Evolutionary conservation across 2,329 filamentous ascomycete species (phyloP), one percentile per base, ranked within the genome.

Genomic region (Aspergillus fructus): DNA sequence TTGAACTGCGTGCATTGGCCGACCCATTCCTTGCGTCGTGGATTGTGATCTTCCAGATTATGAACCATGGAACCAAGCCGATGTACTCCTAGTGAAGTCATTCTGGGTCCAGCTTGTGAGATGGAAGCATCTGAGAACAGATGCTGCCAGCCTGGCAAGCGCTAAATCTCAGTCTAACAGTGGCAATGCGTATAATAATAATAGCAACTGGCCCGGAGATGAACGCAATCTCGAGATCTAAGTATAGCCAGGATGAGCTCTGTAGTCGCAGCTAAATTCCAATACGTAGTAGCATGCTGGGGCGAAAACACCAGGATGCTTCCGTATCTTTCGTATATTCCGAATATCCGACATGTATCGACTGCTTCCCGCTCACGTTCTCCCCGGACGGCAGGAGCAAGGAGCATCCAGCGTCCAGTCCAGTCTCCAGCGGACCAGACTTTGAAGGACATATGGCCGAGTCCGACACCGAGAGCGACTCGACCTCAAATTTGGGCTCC

Each of bases 1-100:
- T 53, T 45, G 27, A 23, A 34, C 17, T 49, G 27, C 24, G 24
- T 30, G 27, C 39, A 46, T 49, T 49, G 45, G 39, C 33, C 27
- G 49, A 30, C 27, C 39, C 33, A 24, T 53, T 47, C 41, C 55
- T 57, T 57, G 49, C 43, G 49, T 53, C 39, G 27, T 46, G 39
- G 45, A 53, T 53, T 49, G 49, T 9, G 41, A 53, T 46, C 41
- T 23, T 5, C 37, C 21, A 5, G n/a, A 42, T 13, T 23, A 39
- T 46, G 50, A 53, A 17, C 19, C 39, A 46, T 40, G 42, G 30
- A 46, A 39, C 41, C 19, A 42, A 45, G 41, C 17, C 40, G 49
- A 52, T 15, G 21, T 17, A n/a, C n/a, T n/a, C n/a, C n/a, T n/a
- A 37, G 13, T 33, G n/a, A 52, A 34, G 40, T 34, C n/a, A 52